phyloP scores from a whole-genome alignment of 352 stramenopile genomes.

The Peronospora belbahrii region DNA sequence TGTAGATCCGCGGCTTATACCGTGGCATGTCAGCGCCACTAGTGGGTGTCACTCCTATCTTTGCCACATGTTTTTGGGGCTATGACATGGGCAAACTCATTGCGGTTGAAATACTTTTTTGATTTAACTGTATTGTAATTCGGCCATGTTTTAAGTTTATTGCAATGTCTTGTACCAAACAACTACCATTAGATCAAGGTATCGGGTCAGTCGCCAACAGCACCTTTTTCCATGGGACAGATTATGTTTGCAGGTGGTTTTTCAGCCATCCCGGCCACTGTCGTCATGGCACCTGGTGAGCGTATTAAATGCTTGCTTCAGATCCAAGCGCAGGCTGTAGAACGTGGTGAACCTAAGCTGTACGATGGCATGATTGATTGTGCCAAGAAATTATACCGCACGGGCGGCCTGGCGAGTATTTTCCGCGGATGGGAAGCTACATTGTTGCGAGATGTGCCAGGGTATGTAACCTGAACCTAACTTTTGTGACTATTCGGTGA shows the following conservation, averaged over 20 bases:
- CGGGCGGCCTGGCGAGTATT: constrained; percentile 88
- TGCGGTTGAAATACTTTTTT: constrained; percentile 40
- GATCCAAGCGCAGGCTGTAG: constrained; percentile 87
- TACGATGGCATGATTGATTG: constrained; percentile 95
- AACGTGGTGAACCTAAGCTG: constrained; percentile 65
- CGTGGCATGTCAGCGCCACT: constrained; percentile 93
- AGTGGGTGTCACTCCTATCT: constrained; percentile 93
- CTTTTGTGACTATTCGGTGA: background rate
- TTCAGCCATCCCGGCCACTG: constrained; percentile 81
- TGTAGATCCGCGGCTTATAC: constrained; percentile 83
- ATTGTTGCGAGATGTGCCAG: constrained; percentile 90
- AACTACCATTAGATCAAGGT: constrained; percentile 42
- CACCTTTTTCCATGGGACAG: constrained; percentile 69
- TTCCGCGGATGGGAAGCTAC: constrained; percentile 94
- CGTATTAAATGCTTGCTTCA: constrained; percentile 94
- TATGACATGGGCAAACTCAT: constrained; percentile 95
- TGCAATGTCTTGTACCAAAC: background rate
- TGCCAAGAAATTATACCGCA: constrained; percentile 87
- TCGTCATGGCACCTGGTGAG: constrained; percentile 93
- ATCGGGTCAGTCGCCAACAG: constrained; percentile 42
- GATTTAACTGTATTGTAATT: too few species aligned
- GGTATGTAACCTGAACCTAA: constrained; percentile 40
- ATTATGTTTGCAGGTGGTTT: constrained; percentile 89
- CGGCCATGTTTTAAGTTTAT: background rate
- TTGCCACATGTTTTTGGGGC: constrained; percentile 96